phyloP scores from a whole-genome alignment of 306 rosid species.

The Clitoria ternatea region DNA sequence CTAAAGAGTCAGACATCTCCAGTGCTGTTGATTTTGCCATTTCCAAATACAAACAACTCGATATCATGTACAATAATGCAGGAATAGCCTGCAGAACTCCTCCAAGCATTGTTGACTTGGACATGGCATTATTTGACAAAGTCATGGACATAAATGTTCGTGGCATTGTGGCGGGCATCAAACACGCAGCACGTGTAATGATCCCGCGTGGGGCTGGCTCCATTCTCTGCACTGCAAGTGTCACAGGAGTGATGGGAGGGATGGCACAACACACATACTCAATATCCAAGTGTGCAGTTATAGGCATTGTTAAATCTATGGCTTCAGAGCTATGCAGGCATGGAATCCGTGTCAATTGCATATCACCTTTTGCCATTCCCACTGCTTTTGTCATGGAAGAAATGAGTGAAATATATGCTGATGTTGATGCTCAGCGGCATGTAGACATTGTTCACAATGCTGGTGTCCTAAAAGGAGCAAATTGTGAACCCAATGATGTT shows the following conservation, averaged over 20 bases:
- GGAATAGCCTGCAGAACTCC: slow-evolving; percentile 76
- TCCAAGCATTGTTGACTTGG: slow-evolving; percentile 63
- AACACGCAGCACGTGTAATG: slow-evolving; percentile 87
- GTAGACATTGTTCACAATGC: slow-evolving; percentile 38
- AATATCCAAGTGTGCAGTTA: slow-evolving; percentile 62
- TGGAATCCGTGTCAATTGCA: slow-evolving; percentile 71
- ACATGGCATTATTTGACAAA: slow-evolving; percentile 49
- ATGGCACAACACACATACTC: slow-evolving; percentile 68
- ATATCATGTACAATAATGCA: slow-evolving; percentile 81
- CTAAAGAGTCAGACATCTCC: slow-evolving; percentile 68
- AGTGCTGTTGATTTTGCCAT: slow-evolving; percentile 70
- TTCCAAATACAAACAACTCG: slow-evolving; percentile 56
- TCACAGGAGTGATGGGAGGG: slow-evolving; percentile 76
- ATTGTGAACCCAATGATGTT: slow-evolving; percentile 65
- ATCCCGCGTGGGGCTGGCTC: slow-evolving; percentile 61
- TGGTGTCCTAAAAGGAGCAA: slow-evolving; percentile 56
- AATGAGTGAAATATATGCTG: slow-evolving; percentile 46
- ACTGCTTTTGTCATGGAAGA: slow-evolving; percentile 53
- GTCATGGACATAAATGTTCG: slow-evolving; percentile 70
- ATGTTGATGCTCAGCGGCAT: slow-evolving; percentile 33
- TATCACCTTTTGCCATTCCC: slow-evolving; percentile 77
- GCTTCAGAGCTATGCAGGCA: slow-evolving; percentile 61
- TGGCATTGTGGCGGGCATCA: slow-evolving; percentile 68
- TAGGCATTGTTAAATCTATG: slow-evolving; percentile 67
- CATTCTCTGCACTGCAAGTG: slow-evolving; percentile 81